A percentile compares a stretch with the other conserved stretches of the same genome.
Evolutionary conservation across 257 asterid genomes (phyloP).

Genomic region (Hygrophila difformis): DNA sequence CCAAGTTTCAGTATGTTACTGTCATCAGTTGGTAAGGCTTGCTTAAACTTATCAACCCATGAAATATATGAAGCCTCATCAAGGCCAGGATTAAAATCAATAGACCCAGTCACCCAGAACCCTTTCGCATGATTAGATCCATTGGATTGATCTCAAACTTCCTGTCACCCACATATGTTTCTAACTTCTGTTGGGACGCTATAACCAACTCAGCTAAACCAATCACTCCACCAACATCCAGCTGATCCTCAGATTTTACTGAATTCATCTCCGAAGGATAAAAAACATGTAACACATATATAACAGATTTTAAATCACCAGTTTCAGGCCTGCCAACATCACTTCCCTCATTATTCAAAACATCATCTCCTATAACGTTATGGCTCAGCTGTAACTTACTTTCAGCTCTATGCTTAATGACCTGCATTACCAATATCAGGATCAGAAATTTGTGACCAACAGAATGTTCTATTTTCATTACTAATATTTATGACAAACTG

Average conservation of each 20-base stretch:
- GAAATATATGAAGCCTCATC: slow-evolving; percentile 76
- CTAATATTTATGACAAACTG: too few relatives aligned
- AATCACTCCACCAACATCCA: slow-evolving; percentile 32
- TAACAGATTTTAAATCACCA: slow-evolving; percentile 67
- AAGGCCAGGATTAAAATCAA: slow-evolving; percentile 44
- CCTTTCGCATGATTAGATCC: slow-evolving; percentile 32
- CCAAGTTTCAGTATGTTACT: slow-evolving; percentile 28
- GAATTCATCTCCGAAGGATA: slow-evolving; percentile 46
- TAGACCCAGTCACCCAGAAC: slow-evolving; percentile 31
- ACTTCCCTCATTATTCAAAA: slow-evolving; percentile 40
- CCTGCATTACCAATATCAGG: slow-evolving; percentile 42
- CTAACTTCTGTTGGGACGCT: slow-evolving; percentile 39
- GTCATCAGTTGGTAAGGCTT: slow-evolving; percentile 31
- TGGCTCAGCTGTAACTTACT: slow-evolving; percentile 83
- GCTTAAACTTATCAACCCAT: slow-evolving; percentile 89
- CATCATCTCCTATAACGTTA: slow-evolving; percentile 69
- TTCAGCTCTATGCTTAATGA: slow-evolving; percentile 78
- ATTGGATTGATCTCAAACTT: slow-evolving; percentile 55
- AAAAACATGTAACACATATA: slow-evolving; percentile 69
- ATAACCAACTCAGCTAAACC: slow-evolving; percentile 57
- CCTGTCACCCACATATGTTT: slow-evolving; percentile 31
- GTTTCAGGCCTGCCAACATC: slow-evolving; percentile 46
- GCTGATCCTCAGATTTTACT: slow-evolving; percentile 37
- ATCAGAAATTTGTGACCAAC: slow-evolving; percentile 9
- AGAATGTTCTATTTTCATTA: too few relatives aligned